Percentiles rank a stretch among this genome's conserved stretches.
These are phyloP conservation scores for Monosporascus sp. DNA, from an alignment of 2,329 filamentous ascomycete species.

Conservation along the genomic window DNA sequence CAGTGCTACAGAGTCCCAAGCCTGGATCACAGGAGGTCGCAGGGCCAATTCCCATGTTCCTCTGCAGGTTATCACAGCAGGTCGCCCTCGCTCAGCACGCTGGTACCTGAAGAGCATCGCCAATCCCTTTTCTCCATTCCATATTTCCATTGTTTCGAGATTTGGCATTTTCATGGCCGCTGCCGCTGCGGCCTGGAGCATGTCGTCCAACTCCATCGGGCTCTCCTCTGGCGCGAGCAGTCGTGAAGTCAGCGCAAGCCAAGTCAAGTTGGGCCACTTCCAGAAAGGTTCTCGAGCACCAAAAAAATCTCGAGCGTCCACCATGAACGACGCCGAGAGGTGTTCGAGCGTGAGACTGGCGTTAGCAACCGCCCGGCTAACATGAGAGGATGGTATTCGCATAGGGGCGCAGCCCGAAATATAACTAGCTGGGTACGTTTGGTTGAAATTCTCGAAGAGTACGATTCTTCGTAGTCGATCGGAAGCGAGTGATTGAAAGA, in stretches of 20 bases:
- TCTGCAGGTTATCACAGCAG: constrained; percentile 22
- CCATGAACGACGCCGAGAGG: constrained; percentile 25
- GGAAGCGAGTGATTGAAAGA: neutral
- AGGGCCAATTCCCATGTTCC: constrained; percentile 24
- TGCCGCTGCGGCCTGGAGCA: constrained; percentile 21
- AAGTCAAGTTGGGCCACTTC: constrained; percentile 27
- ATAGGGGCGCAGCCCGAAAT: constrained; percentile 11
- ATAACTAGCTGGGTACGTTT: constrained; percentile 21
- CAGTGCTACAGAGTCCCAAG: constrained; percentile 24
- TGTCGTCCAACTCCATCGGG: constrained; percentile 13
- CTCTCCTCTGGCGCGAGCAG: constrained; percentile 17
- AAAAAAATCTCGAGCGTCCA: constrained; percentile 28
- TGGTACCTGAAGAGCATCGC: constrained; percentile 28
- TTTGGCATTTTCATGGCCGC: constrained; percentile 26
- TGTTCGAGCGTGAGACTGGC: constrained; percentile 24
- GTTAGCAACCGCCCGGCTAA: constrained; percentile 17
- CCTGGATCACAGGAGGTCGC: constrained; percentile 14
- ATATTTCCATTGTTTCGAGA: constrained; percentile 30
- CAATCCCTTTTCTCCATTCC: constrained; percentile 27
- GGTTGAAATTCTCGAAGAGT: constrained; percentile 29
- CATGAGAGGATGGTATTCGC: constrained; percentile 12
- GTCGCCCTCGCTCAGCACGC: neutral
- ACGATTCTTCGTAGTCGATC: constrained; percentile 9
- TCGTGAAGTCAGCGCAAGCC: constrained; percentile 27
- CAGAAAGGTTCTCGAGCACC: constrained; percentile 12